These are phyloP conservation scores for Xylariaceae sp. DNA, from an alignment of 2,329 filamentous ascomycete genomes.

Conservation along the genomic window DNA sequence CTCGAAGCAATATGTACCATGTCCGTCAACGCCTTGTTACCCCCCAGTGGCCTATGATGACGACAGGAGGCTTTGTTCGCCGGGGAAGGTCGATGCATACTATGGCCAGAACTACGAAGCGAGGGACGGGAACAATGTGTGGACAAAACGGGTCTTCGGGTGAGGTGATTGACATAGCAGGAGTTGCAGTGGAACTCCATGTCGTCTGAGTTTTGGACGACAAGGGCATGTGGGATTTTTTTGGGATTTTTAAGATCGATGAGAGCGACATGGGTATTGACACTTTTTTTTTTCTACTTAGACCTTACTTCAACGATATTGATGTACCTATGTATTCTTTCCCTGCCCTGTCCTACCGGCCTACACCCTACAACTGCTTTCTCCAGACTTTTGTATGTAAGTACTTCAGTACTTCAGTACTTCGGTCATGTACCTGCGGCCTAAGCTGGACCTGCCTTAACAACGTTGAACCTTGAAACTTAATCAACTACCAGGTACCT, in stretches of 20 bases:
- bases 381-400: neutral
- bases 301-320: neutral
- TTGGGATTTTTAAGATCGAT: neutral
- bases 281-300: neutral
- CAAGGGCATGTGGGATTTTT: conserved; percentile 19
- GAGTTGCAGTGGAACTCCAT: conserved; percentile 23
- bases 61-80: conserved; percentile 14
- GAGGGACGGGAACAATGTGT: conserved; percentile 5
- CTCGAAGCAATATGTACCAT: conserved; percentile 20
- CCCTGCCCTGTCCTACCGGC: neutral
- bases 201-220: conserved; percentile 23
- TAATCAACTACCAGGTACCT: neutral
- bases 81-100: conserved; percentile 14
- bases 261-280: conserved; percentile 16
- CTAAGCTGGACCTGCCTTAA: neutral
- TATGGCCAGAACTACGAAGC: conserved; percentile 16
- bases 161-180: conserved; percentile 29
- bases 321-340: neutral
- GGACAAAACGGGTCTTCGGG: conserved; percentile 18
- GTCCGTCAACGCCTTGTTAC: conserved; percentile 10
- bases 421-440: neutral
- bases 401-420: neutral
- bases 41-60: conserved; percentile 18
- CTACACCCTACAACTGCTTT: conserved; percentile 5
- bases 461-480: too few species aligned